A percentile compares a stretch with the other conserved stretches of the same genome.
These are phyloP conservation scores for Umbelopsis ramanniana DNA, from an alignment of 192 early-diverging fungal genomes.

Conservation along the genomic window DNA sequence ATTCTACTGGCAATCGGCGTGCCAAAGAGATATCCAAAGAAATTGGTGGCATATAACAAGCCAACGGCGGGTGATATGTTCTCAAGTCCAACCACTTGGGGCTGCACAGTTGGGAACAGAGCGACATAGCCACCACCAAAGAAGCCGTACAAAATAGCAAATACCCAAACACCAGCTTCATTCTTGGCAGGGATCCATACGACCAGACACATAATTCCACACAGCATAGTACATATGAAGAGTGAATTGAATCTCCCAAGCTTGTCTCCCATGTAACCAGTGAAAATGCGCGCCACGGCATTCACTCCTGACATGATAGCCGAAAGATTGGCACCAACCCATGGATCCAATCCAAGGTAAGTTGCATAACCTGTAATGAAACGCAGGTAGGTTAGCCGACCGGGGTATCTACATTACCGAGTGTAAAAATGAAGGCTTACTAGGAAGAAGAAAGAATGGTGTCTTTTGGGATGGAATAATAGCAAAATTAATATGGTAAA, in stretches of 20 bases:
- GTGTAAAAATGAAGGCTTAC: conserved; percentile 8
- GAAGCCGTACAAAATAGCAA: conserved; percentile 50
- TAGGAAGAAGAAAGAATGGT: conserved; percentile 42
- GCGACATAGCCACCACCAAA: conserved; percentile 53
- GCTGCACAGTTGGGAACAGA: conserved; percentile 39
- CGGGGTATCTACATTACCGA: no score
- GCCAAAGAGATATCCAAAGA: conserved; percentile 50
- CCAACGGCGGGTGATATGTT: conserved; percentile 42
- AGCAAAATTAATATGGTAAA: neutral
- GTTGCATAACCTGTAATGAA: conserved; percentile 25
- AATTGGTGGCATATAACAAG: conserved; percentile 44
- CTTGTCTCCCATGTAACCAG: conserved; percentile 49
- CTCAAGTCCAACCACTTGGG: conserved; percentile 46
- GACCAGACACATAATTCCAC: conserved; percentile 47
- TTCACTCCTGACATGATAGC: conserved; percentile 52
- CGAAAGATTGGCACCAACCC: conserved; percentile 42
- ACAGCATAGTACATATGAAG: conserved; percentile 43
- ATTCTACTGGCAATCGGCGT: conserved; percentile 44
- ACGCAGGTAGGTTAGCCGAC: no score
- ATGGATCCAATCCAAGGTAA: conserved; percentile 31
- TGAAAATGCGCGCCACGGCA: conserved; percentile 46
- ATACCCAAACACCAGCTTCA: conserved; percentile 38
- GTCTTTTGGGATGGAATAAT: conserved; percentile 28
- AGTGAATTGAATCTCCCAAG: conserved; percentile 48
- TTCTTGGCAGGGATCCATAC: conserved; percentile 51